A percentile compares a stretch with the other conserved stretches of the same genome.
Evolutionary conservation across 768 basidiomycete genomes (phyloP).

Genomic region (Lactifluus subvellereus): DNA sequence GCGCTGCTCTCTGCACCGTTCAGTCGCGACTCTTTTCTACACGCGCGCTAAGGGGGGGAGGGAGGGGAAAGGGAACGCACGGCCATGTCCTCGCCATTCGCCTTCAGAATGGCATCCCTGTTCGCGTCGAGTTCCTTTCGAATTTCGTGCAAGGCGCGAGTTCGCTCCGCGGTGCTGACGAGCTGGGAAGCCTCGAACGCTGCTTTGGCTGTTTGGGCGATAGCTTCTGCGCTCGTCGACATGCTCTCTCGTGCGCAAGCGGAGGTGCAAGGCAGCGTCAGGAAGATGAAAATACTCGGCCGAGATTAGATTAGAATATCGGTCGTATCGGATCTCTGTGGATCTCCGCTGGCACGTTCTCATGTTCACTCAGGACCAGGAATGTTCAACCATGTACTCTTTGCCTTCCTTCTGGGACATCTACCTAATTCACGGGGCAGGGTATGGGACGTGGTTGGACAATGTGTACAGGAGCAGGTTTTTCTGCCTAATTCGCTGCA

Average conservation of each 20-base stretch:
- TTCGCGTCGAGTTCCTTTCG: slow-evolving; percentile 54
- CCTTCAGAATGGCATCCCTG: slow-evolving; percentile 66
- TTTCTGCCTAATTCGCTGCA: too few relatives aligned
- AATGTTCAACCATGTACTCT: too few relatives aligned
- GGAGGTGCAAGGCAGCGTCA: background rate
- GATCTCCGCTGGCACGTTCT: background rate
- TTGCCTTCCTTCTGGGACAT: too few relatives aligned
- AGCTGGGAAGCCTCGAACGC: slow-evolving; percentile 90
- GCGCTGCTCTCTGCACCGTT: slow-evolving; percentile 55
- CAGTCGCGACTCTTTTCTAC: background rate
- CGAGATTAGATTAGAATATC: slow-evolving; percentile 6
- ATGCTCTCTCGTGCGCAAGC: background rate
- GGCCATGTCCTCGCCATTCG: slow-evolving; percentile 73
- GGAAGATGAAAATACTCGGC: background rate
- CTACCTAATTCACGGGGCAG: too few relatives aligned
- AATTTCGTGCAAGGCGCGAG: slow-evolving; percentile 67
- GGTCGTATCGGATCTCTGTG: background rate
- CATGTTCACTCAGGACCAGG: too few relatives aligned
- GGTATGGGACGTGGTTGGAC: too few relatives aligned
- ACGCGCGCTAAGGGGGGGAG: too few relatives aligned
- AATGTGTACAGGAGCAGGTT: too few relatives aligned
- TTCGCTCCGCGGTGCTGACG: slow-evolving; percentile 58
- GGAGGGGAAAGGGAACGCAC: slow-evolving; percentile 34
- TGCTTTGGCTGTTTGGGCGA: slow-evolving; percentile 73
- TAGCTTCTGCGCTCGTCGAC: slow-evolving; percentile 38